Base-by-base conservation (phyloP, 768 basidiomycete species). In the Boletus barrowsii region DNA sequence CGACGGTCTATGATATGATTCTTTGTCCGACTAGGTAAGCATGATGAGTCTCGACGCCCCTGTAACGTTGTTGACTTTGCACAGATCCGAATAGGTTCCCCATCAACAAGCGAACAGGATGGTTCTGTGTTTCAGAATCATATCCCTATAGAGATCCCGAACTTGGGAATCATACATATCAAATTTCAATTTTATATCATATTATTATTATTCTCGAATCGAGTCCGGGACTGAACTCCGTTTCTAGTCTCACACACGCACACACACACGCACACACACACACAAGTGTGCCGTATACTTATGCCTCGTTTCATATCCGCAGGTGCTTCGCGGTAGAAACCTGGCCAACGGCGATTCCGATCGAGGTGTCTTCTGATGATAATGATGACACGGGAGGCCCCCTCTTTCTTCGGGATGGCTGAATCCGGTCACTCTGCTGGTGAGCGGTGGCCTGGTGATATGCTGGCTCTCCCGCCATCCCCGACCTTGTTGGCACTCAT, bases 251-350 rank as follows among this genome's bases (percentile, higher is more conserved):
- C 22, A 8, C 8, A 9, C 29, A 29, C 29, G 8, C 29, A 29
- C 29, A 9, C 29, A 9, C 29, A 0, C 22, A 22, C 22, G 29
- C 8, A 9, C 8, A 29, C 29, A 26, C 26, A 26, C 26, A 29
- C 29, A 9, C 9, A 0, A 29, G 8, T 29, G 26, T 29, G 29
- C 29, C 29, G 8, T 29, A 29, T 9, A 29, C 0, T 29, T 8
- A 9, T 29, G 22, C 22, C 22, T 22, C 35, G 13, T 53, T 42
- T 40, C 61, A 59, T 47, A 5, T 62, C 53, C 51, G 52, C 54
- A 47, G 40, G 45, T 49, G 63, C 62, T 63, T 63, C 62, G 63
- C 62, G 62, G 62, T 60, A 60, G 54, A 52, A 57, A 29, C 29
- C 22, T 53, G 33, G 33, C 42, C 7, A 53, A 39, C 50, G 51